Conservation (phyloP, 805 yeast species). For the Candida montana region DNA sequence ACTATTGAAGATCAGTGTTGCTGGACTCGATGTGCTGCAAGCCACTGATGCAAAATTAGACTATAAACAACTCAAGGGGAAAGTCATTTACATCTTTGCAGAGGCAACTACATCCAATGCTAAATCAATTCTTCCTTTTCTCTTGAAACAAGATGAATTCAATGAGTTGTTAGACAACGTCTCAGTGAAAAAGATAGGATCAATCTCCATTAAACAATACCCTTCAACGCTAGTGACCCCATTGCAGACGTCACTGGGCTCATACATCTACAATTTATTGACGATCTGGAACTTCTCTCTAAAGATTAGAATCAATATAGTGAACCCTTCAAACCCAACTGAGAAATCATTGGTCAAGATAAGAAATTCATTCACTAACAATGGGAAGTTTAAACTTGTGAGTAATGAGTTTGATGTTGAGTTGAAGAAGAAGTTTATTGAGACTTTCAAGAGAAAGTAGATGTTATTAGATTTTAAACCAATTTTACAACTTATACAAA, state of each 20-base stretch:
- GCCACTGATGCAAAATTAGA: constrained; percentile 12
- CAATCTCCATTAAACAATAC: constrained; percentile 26
- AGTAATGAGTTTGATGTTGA: constrained; percentile 38
- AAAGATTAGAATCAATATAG: constrained; percentile 23
- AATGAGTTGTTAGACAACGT: constrained; percentile 13
- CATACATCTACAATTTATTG: constrained; percentile 19
- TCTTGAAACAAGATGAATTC: constrained; percentile 22
- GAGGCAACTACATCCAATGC: constrained; percentile 91
- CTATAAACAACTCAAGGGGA: constrained; percentile 27
- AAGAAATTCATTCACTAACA: constrained; percentile 31
- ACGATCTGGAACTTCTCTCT: constrained; percentile 18
- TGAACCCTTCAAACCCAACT: constrained; percentile 17
- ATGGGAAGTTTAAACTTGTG: constrained; percentile 45
- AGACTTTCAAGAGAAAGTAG: constrained; percentile 22
- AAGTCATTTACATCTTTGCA: constrained; percentile 50
- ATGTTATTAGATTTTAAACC: too few species aligned
- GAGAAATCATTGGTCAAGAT: constrained; percentile 23
- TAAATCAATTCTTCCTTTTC: constrained; percentile 61
- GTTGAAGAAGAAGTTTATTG: constrained; percentile 41
- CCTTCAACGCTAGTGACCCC: constrained; percentile 30
- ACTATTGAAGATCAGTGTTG: constrained; percentile 26
- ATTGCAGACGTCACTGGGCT: constrained; percentile 13
- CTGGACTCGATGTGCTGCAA: constrained; percentile 1
- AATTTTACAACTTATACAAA: too few species aligned
- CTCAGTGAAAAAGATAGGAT: constrained; percentile 14